phyloP scores from a whole-genome alignment of 2,329 filamentous ascomycete genomes.

The Venturiaceae sp. region DNA sequence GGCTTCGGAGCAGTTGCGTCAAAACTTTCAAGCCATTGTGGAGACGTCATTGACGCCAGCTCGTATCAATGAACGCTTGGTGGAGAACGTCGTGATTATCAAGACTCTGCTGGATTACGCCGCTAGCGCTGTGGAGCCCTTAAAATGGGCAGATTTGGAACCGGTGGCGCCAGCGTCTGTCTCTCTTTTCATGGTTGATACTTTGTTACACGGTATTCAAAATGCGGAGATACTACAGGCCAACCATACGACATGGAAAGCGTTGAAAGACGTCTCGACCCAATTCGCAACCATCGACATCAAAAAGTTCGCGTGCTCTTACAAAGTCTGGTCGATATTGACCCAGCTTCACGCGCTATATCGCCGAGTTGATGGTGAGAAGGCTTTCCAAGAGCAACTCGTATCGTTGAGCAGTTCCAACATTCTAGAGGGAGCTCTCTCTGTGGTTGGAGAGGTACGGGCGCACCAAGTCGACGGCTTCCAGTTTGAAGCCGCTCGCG shows the following conservation, averaged over 20 bases:
- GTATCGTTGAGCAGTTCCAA: not conserved
- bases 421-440: not conserved
- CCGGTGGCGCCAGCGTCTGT: slow-evolving; percentile 3
- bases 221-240: not conserved
- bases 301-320: not conserved
- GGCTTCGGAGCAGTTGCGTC: not conserved
- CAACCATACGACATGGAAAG: not conserved
- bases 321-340: slow-evolving; percentile 4
- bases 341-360: not conserved
- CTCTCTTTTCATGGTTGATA: slow-evolving; percentile 1
- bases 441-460: not conserved
- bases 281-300: not conserved
- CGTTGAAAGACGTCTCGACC: not conserved
- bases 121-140: not conserved
- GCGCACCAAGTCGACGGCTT: slow-evolving; percentile 1
- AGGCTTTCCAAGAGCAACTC: not conserved
- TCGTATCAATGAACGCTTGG: slow-evolving; percentile 1
- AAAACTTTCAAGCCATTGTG: not conserved
- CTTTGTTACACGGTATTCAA: not conserved
- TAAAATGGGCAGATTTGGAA: not conserved
- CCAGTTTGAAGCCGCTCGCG: not conserved
- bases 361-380: not conserved
- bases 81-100: slow-evolving; percentile 1
- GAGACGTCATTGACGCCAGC: not conserved
- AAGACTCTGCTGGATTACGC: not conserved